Evolutionary conservation across 371 early-diverging fungal genomes (phyloP).

Genomic region (Mortierella sp.): DNA sequence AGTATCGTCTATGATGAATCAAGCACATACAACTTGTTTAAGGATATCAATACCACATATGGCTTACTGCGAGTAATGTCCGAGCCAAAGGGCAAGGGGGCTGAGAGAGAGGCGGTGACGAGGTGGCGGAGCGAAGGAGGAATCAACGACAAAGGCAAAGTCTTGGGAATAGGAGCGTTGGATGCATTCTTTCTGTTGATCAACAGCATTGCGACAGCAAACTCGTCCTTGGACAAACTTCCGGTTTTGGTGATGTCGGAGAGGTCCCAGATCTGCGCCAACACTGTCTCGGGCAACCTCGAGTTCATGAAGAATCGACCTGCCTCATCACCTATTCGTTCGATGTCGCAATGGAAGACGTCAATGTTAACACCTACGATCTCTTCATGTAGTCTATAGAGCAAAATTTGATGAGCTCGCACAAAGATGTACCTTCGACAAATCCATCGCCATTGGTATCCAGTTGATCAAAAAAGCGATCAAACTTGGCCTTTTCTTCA

Average conservation of each 20-base stretch:
- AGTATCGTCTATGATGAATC: background rate
- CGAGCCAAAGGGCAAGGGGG: constrained; percentile 9
- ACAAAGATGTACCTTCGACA: constrained; percentile 44
- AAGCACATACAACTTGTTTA: background rate
- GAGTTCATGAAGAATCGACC: constrained; percentile 84
- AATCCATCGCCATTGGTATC: constrained; percentile 70
- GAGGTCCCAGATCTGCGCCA: constrained; percentile 85
- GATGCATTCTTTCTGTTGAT: constrained; percentile 86
- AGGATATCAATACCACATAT: background rate
- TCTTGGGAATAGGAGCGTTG: constrained; percentile 83
- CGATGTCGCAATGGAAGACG: background rate
- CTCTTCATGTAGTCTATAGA: background rate
- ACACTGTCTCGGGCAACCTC: constrained; percentile 71
- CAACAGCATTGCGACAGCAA: constrained; percentile 95
- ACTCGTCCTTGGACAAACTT: constrained; percentile 92
- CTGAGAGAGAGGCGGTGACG: constrained; percentile 55
- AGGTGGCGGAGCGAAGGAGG: constrained; percentile 85
- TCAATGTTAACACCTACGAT: background rate
- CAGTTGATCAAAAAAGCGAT: constrained; percentile 77
- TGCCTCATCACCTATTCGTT: constrained; percentile 72
- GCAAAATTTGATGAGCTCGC: background rate
- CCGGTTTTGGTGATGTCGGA: constrained; percentile 89
- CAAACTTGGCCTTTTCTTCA: constrained; percentile 79
- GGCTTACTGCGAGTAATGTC: constrained; percentile 2
- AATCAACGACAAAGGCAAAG: constrained; percentile 84